phyloP scores from a whole-genome alignment of 352 stramenopile species.

The Aphanomyces astaci region DNA sequence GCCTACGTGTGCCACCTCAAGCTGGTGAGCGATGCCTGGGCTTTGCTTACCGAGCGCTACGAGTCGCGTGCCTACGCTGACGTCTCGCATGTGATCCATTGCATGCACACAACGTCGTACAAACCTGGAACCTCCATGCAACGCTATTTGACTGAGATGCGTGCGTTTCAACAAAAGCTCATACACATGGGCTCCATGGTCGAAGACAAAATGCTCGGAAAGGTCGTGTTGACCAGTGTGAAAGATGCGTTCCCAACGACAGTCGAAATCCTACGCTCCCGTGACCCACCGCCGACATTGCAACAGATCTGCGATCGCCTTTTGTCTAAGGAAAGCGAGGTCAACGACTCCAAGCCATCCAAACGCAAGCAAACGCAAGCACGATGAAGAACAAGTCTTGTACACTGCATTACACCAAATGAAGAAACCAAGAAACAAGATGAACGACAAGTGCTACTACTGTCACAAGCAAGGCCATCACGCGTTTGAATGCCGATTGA shows the following conservation, averaged over 20 bases:
- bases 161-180: background rate
- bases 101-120: background rate
- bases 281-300: background rate
- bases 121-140: background rate
- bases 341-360: background rate
- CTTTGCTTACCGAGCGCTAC: background rate
- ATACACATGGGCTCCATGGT: background rate
- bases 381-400: background rate
- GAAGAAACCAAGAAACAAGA: background rate
- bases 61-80: background rate
- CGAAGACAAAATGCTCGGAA: background rate
- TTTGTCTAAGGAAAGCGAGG: background rate
- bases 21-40: background rate
- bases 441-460: background rate
- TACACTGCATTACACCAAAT: background rate
- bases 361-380: background rate
- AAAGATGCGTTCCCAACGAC: background rate
- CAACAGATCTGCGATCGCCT: slow-evolving; percentile 1
- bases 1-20: background rate
- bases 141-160: background rate
- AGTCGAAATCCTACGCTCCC: background rate
- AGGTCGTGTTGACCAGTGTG: background rate
- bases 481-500: background rate
- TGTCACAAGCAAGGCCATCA: background rate
- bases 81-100: background rate